A percentile compares a stretch with the other conserved stretches of the same genome.
Evolutionary conservation across 768 basidiomycete genomes (phyloP).

Genomic region (Termitomyces sp.): DNA sequence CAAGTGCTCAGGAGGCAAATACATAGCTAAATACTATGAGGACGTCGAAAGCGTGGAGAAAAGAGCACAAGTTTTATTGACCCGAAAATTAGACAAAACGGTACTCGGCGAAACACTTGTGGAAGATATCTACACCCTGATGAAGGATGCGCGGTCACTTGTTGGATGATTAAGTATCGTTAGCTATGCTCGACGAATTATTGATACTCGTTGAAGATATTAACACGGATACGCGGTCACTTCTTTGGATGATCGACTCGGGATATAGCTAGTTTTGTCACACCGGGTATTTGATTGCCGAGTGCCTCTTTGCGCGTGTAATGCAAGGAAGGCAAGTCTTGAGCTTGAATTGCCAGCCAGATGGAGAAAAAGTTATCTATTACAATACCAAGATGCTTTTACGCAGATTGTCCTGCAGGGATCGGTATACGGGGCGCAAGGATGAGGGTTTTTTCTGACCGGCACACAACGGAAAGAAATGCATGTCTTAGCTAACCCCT

Average conservation of each 20-base stretch:
- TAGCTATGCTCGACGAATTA: neutral
- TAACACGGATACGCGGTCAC: conserved; percentile 9
- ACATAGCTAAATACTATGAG: conserved; percentile 3
- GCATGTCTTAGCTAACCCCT: conserved; percentile 5
- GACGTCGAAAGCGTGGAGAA: conserved; percentile 4
- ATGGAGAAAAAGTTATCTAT: neutral
- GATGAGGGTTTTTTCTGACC: neutral
- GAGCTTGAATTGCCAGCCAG: neutral
- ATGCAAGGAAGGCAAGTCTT: neutral
- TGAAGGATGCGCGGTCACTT: conserved; percentile 10
- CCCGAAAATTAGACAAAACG: conserved; percentile 18
- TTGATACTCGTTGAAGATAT: conserved; percentile 14
- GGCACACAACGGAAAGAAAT: neutral
- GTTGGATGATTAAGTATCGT: conserved; percentile 5
- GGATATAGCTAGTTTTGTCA: no score
- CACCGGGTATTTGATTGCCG: conserved; percentile 1
- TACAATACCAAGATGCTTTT: neutral
- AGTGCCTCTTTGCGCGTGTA: neutral
- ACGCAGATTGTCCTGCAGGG: neutral
- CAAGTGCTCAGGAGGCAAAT: neutral
- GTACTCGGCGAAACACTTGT: conserved; percentile 11
- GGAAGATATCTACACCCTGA: conserved; percentile 15
- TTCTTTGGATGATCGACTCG: conserved; percentile 5
- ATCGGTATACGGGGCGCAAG: neutral
- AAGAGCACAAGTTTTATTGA: conserved; percentile 10